Base-by-base conservation (phyloP, 2,329 filamentous ascomycete species). In the Xylariales sp. region DNA sequence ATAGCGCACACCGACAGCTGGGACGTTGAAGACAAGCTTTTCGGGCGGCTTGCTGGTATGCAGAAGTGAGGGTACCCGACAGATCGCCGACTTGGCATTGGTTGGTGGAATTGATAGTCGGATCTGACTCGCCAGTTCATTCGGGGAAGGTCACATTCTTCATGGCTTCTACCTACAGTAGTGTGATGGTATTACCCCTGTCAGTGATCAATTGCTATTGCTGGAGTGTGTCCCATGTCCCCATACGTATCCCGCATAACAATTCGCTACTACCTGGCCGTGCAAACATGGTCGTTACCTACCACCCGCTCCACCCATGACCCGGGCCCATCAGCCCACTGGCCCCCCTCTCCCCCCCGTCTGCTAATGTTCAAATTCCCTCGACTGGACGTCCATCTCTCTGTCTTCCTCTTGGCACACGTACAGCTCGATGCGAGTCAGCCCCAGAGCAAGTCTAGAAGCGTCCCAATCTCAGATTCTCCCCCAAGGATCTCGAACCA, bases 1-100 rank as follows among this genome's bases (percentile, higher is more conserved):
- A n/a, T n/a, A n/a, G n/a, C n/a, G n/a, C n/a, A n/a, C n/a, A n/a
- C n/a, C n/a, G n/a, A n/a, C n/a, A n/a, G n/a, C n/a, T n/a, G n/a
- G n/a, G 25, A 31, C 24, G 25, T 19, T 24, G 28, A 18, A 40
- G 29, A 40, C 38, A 40, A 40, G 38, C 38, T 40, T 40, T 40
- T 25, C 27, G 14, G 18, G 38, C 19, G 37, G 19, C 16, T 20
- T 29, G 36, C 27, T 16, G 6, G 19, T 14, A 16, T 32, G 29
- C 15, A 24, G 28, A 28, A 10, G 12, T 3, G 21, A 32, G 7
- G 12, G 5, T 4, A 12, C 19, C 7, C 5, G 34, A 5, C 16
- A 14, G 20, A 37, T 14, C 15, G 18, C 10, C 34, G 22, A 16
- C n/a, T 16, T 14, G 15, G 34, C 22, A 40, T 32, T 34, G 38